A percentile compares a stretch with the other conserved stretches of the same genome.
These are phyloP conservation scores for Phytophthora pluvialis DNA, from an alignment of 352 stramenopile species.

Conservation along the genomic window DNA sequence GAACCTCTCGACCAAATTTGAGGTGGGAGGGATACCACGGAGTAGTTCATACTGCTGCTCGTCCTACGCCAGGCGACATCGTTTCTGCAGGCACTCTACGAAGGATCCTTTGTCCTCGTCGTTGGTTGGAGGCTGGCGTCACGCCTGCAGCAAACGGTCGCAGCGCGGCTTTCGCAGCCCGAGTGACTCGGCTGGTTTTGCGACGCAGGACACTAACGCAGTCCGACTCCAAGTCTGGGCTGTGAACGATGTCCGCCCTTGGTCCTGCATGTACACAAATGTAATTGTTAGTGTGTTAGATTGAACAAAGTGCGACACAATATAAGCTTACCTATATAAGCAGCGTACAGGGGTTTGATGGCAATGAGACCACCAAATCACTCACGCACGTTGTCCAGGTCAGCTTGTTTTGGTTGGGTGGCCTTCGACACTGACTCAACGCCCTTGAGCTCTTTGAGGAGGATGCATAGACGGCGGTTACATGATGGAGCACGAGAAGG, in stretches of 20 bases:
- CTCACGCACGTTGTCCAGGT: slow-evolving; percentile 1
- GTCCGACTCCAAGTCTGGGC: slow-evolving; percentile 6
- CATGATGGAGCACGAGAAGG: neutral
- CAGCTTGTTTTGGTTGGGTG: slow-evolving; percentile 1
- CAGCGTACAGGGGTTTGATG: slow-evolving; percentile 1
- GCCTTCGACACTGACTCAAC: slow-evolving; percentile 9
- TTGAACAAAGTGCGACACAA: neutral
- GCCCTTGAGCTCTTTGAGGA: slow-evolving; percentile 4
- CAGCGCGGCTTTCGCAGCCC: neutral
- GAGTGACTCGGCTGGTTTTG: neutral
- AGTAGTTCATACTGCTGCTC: slow-evolving; percentile 6
- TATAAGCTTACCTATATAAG: slow-evolving; percentile 7
- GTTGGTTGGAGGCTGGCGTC: too few species aligned
- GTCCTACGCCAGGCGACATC: neutral
- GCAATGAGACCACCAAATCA: slow-evolving; percentile 15
- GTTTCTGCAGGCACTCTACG: slow-evolving; percentile 15
- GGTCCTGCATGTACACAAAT: neutral
- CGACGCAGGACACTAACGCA: slow-evolving; percentile 2
- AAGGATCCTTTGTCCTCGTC: neutral
- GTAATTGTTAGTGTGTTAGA: neutral
- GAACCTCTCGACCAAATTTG: slow-evolving; percentile 15
- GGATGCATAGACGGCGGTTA: neutral
- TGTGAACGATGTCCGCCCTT: slow-evolving; percentile 15
- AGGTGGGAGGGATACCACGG: slow-evolving; percentile 12
- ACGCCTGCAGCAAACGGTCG: too few species aligned